Conservation (phyloP, 2,329 filamentous ascomycete species). For the Beauveria caledonica region DNA sequence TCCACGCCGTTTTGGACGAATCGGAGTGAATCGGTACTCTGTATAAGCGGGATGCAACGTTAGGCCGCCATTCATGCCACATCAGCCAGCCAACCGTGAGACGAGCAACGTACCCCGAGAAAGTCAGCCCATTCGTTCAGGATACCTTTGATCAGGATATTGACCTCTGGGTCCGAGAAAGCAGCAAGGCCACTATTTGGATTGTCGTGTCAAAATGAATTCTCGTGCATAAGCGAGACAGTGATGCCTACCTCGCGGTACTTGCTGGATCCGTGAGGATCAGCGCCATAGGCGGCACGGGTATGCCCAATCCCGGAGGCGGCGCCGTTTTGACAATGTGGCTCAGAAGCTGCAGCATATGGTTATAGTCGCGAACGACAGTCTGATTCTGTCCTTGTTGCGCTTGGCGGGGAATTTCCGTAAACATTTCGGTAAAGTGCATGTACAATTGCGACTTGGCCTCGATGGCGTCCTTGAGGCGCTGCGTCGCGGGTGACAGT, state of each 20-base stretch:
- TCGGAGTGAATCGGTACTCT: constrained; percentile 42
- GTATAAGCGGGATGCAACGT: not conserved
- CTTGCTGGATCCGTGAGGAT: constrained; percentile 40
- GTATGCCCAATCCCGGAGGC: constrained; percentile 24
- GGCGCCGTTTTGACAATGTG: constrained; percentile 15
- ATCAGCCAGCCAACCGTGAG: not conserved
- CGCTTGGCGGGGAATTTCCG: not conserved
- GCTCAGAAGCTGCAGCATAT: constrained; percentile 2
- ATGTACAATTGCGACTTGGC: constrained; percentile 5
- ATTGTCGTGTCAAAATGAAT: not conserved
- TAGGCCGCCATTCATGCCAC: not conserved
- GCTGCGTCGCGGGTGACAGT: constrained; percentile 1
- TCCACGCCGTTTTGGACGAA: constrained; percentile 36
- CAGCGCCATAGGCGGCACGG: not conserved
- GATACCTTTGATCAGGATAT: not conserved
- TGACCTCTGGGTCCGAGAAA: constrained; percentile 3
- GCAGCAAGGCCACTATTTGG: not conserved
- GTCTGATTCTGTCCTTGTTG: not conserved
- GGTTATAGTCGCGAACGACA: not conserved
- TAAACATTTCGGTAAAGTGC: constrained; percentile 10
- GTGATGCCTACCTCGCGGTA: constrained; percentile 34
- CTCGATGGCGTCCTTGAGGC: constrained; percentile 5
- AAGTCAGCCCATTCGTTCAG: constrained; percentile 6
- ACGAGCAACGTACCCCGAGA: not conserved
- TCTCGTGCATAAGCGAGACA: too few species aligned